Percentiles rank a stretch among this genome's conserved stretches.
Conservation (phyloP, 2,329 filamentous ascomycete species). For the Aurifilum marmelostoma region DNA sequence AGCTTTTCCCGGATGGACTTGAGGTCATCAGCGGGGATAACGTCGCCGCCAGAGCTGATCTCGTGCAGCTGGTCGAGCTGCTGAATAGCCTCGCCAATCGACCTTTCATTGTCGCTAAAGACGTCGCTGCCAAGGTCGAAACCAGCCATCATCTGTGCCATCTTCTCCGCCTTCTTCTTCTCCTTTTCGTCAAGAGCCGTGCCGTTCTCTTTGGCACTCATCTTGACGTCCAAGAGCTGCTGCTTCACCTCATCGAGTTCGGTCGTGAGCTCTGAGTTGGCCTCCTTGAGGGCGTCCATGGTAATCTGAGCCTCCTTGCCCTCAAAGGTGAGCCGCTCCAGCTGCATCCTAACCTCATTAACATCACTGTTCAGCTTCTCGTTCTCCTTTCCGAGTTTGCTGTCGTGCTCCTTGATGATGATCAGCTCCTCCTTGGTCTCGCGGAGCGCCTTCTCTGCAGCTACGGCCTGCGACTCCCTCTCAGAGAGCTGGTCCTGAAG, state of each 20-base stretch:
- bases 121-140: constrained; percentile 93
- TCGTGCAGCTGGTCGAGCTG: constrained; percentile 80
- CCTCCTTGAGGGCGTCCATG: constrained; percentile 96
- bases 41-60: constrained; percentile 75
- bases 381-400: constrained; percentile 84
- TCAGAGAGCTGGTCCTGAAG: constrained; percentile 95
- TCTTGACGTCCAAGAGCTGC: constrained; percentile 91
- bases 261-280: constrained; percentile 86
- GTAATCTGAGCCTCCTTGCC: constrained; percentile 96
- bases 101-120: constrained; percentile 90
- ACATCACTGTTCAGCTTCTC: constrained; percentile 83
- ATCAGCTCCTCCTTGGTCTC: constrained; percentile 85
- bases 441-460: constrained; percentile 77
- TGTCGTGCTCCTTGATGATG: constrained; percentile 83
- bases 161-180: constrained; percentile 97
- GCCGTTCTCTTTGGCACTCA: constrained; percentile 92
- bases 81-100: constrained; percentile 81
- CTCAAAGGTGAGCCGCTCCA: constrained; percentile 94
- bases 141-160: constrained; percentile 99
- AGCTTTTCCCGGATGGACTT: constrained; percentile 76
- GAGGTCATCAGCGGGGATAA: constrained; percentile 80
- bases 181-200: constrained; percentile 95
- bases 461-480: constrained; percentile 79
- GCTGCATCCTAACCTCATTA: constrained; percentile 94
- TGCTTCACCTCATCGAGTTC: constrained; percentile 97